Base-by-base conservation (phyloP, 139 green algal species). In the Closterium sp. region DNA sequence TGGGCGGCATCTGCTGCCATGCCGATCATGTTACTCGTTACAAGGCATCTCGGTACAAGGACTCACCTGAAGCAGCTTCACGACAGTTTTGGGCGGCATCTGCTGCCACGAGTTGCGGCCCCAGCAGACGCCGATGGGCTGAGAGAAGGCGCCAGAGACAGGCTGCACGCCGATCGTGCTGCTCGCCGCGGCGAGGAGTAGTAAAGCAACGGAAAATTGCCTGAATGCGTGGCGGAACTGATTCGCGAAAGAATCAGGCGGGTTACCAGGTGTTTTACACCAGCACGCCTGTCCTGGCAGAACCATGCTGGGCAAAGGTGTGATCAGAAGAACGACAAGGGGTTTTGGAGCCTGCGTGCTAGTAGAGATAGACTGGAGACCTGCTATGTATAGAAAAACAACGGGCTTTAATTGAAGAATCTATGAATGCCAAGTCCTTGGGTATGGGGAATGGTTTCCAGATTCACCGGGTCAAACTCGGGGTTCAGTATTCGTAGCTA, bases 61-160 rank as follows among this genome's bases (percentile, higher is more conserved):
- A 86, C 83, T 32, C n/a, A 90, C 87, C 34, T 34, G 25, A n/a
- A 90, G 34, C 21, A 90, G 35, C n/a, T 90, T 33, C 25, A 90
- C 87, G 38, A 83, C 34, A 25, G 69, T 30, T 33, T 84, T 83
- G 28, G 33, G 33, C 28, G 87, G 34, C 34, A 90, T 33, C 28
- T 34, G 34, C 87, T 90, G 87, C 36, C 38, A 84, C 21, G 87
- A 81, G 21, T 64, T 35, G 34, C 34, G 87, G 34, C 87, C 87
- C 87, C 87, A 90, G 87, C 38, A 84, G 25, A 90, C 31, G 87
- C 87, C 87, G 33, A 90, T 89, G 85, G 85, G 55, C 55, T 76
- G 55, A 19, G 55, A 76, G 55, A 76, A 76, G 55, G 23, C 55
- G 12, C 16, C 55, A 19, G 55, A 16, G 7, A 19, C 55, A 76